Evolutionary conservation across 2,329 filamentous ascomycete species (phyloP), one percentile per base, ranked within the genome.

Genomic region (Penicillium sp.): DNA sequence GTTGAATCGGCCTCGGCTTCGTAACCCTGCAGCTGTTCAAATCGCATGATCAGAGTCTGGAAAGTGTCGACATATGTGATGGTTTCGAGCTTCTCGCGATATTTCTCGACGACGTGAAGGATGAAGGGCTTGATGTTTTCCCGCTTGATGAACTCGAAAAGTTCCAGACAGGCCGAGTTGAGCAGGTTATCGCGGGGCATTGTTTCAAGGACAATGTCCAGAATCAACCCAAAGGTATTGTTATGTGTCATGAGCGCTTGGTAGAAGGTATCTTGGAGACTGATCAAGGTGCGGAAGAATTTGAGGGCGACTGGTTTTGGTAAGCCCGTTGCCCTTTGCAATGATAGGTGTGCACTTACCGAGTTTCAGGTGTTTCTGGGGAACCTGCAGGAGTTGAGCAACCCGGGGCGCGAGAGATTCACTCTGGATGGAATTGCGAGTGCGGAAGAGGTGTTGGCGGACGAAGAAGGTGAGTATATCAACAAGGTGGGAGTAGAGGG

Each of bases 391-490:
- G 57, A 99, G 83, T 72, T 96, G 91, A 46, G 88, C 87, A 57
- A 97, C 87, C 39, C 92, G 86, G 57, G 86, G 83, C 7, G 89
- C 86, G 43, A 97, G 80, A 54, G 89, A 87, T 73, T 97, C 86
- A 10, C 85, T 85, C 58, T 96, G 80, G 24, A 97, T 88, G 68
- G 97, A 96, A 67, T 87, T 90, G 73, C 95, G 94, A 77, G 89
- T 92, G 64, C 91, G 86, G 66, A 90, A 87, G 39, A 89, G 84
- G 74, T 97, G 93, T 68, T 95, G 90, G 39, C 92, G 87, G 60
- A 97, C 87, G 72, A 97, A 97, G 77, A 95, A 97, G 70, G 90
- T 92, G 47, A 97, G 82, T 27, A 97, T 90, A 70, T 99, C 94
- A 51, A 97, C 89, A 47, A 99, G 80, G 71, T 97, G 94, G 18